A percentile compares a stretch with the other conserved stretches of the same genome.
These are phyloP conservation scores for Anthracocystis walkeri DNA, from an alignment of 1,284 basidiomycete species.

Conservation along the genomic window DNA sequence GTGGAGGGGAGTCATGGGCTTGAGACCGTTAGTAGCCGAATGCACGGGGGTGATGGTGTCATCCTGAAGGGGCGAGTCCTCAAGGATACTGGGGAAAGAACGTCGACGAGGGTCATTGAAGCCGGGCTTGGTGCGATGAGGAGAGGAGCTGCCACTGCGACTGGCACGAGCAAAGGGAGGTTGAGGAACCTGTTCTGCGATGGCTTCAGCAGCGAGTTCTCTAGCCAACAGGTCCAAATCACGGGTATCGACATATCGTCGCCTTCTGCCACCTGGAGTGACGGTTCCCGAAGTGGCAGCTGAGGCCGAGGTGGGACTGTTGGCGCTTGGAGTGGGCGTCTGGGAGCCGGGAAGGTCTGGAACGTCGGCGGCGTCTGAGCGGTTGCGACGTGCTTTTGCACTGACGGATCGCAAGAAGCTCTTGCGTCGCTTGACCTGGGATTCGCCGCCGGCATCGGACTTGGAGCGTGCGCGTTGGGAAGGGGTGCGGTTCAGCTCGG, in stretches of 20 bases:
- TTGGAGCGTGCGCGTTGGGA: conserved; percentile 47
- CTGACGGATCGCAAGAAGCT: conserved; percentile 38
- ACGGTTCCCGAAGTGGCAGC: conserved; percentile 25
- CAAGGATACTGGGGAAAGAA: conserved; percentile 50
- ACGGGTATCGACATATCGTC: conserved; percentile 56
- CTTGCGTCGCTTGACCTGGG: conserved; percentile 39
- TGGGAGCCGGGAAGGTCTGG: conserved; percentile 11
- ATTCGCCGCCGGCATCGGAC: conserved; percentile 38
- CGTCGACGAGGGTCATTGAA: conserved; percentile 45
- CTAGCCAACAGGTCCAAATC: conserved; percentile 57
- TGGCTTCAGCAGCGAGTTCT: conserved; percentile 60
- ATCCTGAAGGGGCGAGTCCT: conserved; percentile 40
- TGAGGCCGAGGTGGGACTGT: conserved; percentile 16
- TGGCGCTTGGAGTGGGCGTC: conserved; percentile 23
- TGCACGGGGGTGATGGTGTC: conserved; percentile 18
- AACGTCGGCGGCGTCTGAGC: conserved; percentile 2
- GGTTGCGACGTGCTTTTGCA: conserved; percentile 25
- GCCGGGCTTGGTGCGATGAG: conserved; percentile 33
- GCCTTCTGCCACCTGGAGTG: conserved; percentile 38
- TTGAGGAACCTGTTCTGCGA: conserved; percentile 42
- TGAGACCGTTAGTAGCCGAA: conserved; percentile 18
- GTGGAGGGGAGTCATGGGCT: conserved; percentile 37
- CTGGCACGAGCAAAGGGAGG: conserved; percentile 44
- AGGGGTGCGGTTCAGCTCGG: conserved; percentile 18
- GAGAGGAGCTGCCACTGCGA: conserved; percentile 47